Conservation (phyloP, 2,329 filamentous ascomycete species). For the Kalmusia sp. region DNA sequence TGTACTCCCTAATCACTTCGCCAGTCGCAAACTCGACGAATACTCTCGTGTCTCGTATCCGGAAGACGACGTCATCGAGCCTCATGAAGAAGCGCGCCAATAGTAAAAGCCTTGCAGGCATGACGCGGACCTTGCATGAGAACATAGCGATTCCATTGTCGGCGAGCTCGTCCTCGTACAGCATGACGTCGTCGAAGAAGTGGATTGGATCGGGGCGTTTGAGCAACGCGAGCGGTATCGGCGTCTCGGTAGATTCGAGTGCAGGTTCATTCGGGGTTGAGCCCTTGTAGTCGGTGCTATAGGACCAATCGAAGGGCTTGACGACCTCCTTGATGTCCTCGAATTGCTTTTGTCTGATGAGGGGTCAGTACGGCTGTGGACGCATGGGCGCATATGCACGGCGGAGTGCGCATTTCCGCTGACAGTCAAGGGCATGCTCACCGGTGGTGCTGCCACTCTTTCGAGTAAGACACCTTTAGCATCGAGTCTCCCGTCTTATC, state of each 20-base stretch:
- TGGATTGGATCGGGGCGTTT: conserved; percentile 90
- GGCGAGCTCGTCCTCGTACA: conserved; percentile 97
- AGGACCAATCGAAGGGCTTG: conserved; percentile 98
- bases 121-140: conserved; percentile 90
- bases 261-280: conserved; percentile 57
- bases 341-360: conserved; percentile 74
- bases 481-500: conserved; percentile 93
- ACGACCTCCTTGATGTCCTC: conserved; percentile 91
- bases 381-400: not conserved
- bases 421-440: conserved; percentile 29
- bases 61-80: conserved; percentile 85
- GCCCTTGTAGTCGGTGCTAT: conserved; percentile 86
- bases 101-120: conserved; percentile 85
- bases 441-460: conserved; percentile 80
- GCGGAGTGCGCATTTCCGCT: not conserved
- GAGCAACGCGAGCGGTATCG: conserved; percentile 85
- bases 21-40: conserved; percentile 87
- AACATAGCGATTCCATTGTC: conserved; percentile 95
- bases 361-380: conserved; percentile 8
- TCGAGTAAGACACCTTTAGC: conserved; percentile 92
- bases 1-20: conserved; percentile 87
- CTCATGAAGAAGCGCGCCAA: conserved; percentile 90
- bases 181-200: conserved; percentile 94
- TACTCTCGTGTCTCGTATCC: conserved; percentile 87
- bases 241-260: conserved; percentile 55